Percentiles rank a stretch among this genome's conserved stretches.
Conservation (phyloP, 495 filamentous ascomycete species). For the Penicillium maclennaniae region DNA sequence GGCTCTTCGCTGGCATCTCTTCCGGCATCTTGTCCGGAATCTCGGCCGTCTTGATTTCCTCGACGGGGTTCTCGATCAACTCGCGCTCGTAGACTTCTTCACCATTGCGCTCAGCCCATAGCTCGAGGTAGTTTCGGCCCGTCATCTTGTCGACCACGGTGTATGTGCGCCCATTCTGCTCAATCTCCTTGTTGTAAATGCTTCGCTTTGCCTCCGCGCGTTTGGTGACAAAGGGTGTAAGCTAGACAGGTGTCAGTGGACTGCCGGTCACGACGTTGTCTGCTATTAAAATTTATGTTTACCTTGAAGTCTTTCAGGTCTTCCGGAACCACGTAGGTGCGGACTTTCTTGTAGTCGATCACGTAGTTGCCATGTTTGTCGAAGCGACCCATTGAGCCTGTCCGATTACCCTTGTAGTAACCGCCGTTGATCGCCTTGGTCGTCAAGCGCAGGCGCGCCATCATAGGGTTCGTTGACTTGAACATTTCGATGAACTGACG, state of each 20-base stretch:
- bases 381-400: slow-evolving; percentile 81
- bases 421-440: slow-evolving; percentile 91
- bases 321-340: slow-evolving; percentile 80
- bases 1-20: background rate
- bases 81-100: slow-evolving; percentile 32
- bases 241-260: slow-evolving; percentile 40
- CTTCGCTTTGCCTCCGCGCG: slow-evolving; percentile 47
- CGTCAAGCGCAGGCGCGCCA: slow-evolving; percentile 67
- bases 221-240: slow-evolving; percentile 81
- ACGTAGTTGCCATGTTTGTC: slow-evolving; percentile 80
- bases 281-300: slow-evolving; percentile 11
- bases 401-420: slow-evolving; percentile 93
- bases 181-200: slow-evolving; percentile 35
- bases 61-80: slow-evolving; percentile 17
- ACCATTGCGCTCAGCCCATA: slow-evolving; percentile 38
- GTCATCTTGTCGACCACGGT: slow-evolving; percentile 30
- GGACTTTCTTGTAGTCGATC: slow-evolving; percentile 80
- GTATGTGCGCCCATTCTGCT: slow-evolving; percentile 21
- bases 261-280: background rate
- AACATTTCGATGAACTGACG: slow-evolving; percentile 40
- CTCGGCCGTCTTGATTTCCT: background rate
- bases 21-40: background rate
- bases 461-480: slow-evolving; percentile 68
- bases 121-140: slow-evolving; percentile 37
- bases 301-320: slow-evolving; percentile 69